phyloP scores from a whole-genome alignment of 2,329 filamentous ascomycete genomes.

The Zasmidium angulare region DNA sequence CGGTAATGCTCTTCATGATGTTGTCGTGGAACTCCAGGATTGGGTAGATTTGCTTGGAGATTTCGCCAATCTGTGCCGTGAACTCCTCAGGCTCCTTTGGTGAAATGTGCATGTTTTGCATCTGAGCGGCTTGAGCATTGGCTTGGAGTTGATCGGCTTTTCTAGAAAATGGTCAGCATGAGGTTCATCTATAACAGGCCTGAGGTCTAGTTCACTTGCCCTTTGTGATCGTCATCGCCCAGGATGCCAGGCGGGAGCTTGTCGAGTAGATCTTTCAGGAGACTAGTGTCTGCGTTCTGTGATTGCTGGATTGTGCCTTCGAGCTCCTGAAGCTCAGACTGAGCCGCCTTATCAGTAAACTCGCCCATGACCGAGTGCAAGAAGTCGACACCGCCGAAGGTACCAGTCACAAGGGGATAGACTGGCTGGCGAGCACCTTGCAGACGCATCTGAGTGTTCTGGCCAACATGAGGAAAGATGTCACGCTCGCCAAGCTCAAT shows the following conservation, averaged over 20 bases:
- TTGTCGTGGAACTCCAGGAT: slow-evolving; percentile 90
- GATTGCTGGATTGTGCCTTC: slow-evolving; percentile 73
- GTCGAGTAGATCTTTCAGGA: slow-evolving; percentile 75
- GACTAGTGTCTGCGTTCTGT: slow-evolving; percentile 64
- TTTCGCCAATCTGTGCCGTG: slow-evolving; percentile 70
- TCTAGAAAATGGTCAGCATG: no score
- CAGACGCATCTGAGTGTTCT: slow-evolving; percentile 68
- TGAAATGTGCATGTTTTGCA: slow-evolving; percentile 71
- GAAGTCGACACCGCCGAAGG: slow-evolving; percentile 93
- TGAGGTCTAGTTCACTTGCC: no score
- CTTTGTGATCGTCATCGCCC: slow-evolving; percentile 70
- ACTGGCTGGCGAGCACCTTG: slow-evolving; percentile 65
- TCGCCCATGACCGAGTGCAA: slow-evolving; percentile 71
- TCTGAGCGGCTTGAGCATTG: slow-evolving; percentile 72
- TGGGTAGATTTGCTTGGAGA: slow-evolving; percentile 80
- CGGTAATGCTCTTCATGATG: slow-evolving; percentile 73
- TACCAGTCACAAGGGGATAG: slow-evolving; percentile 84
- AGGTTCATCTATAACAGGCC: no score
- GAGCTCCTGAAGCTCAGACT: slow-evolving; percentile 86
- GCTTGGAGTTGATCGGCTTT: slow-evolving; percentile 78
- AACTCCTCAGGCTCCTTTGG: slow-evolving; percentile 82
- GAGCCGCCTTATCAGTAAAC: slow-evolving; percentile 83
- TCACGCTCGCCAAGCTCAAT: slow-evolving; percentile 80
- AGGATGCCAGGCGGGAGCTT: slow-evolving; percentile 81
- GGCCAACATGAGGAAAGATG: slow-evolving; percentile 84